Conservation (phyloP, 129 eudicot species). For the Cynara cardunculus region DNA sequence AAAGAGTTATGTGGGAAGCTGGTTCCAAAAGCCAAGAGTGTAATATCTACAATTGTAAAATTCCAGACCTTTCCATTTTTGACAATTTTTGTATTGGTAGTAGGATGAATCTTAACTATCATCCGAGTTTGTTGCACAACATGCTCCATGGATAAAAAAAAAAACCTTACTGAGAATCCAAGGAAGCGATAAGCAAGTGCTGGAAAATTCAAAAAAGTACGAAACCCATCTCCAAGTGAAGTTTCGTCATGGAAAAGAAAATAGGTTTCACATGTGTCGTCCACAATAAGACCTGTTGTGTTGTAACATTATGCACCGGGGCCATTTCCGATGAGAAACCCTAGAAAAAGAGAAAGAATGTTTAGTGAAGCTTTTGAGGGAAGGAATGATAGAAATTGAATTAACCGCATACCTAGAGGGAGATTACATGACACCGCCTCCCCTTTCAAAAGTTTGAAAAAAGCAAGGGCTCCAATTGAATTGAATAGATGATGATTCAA, state of each 20-base stretch:
- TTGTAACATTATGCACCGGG: slow-evolving; percentile 10
- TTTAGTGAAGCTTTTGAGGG: no score
- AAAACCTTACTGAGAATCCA: slow-evolving; percentile 86
- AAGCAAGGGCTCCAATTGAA: no score
- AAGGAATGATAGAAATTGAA: no score
- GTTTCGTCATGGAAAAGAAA: slow-evolving; percentile 51
- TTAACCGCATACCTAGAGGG: no score
- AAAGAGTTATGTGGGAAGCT: slow-evolving; percentile 94
- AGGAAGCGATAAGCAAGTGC: slow-evolving; percentile 82
- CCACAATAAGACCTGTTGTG: slow-evolving; percentile 20
- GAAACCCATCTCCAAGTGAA: slow-evolving; percentile 46
- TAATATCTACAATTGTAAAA: slow-evolving; percentile 78
- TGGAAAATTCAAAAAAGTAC: slow-evolving; percentile 51
- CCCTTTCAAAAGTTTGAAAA: no score
- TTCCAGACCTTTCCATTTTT: slow-evolving; percentile 77
- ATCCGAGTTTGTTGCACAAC: slow-evolving; percentile 75
- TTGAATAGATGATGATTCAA: no score
- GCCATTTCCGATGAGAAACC: slow-evolving; percentile 23
- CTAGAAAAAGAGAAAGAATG: no score
- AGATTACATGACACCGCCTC: no score
- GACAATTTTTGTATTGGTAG: slow-evolving; percentile 34
- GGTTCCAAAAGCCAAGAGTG: slow-evolving; percentile 89
- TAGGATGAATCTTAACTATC: slow-evolving; percentile 56
- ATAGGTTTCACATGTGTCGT: slow-evolving; percentile 35
- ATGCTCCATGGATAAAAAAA: slow-evolving; percentile 79